Base-by-base conservation (phyloP, 2,329 filamentous ascomycete genomes). In the Lecanoromycetidae sp. region DNA sequence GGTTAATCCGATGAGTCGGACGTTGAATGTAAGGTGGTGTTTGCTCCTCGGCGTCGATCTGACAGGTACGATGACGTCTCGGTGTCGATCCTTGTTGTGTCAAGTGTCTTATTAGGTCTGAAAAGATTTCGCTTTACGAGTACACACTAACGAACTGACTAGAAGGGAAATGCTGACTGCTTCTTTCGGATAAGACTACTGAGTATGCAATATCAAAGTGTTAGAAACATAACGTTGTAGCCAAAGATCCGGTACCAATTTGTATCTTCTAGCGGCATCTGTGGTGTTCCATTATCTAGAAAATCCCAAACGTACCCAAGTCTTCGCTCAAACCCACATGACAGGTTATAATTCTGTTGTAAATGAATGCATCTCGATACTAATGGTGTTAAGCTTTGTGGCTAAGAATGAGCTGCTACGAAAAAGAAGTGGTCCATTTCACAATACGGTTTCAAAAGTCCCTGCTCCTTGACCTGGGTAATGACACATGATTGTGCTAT, bases 261-360 rank as follows among this genome's bases (percentile, higher is more conserved):
- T 40, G 22, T 17, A 27, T 27, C n/a, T 50, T 50, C 48, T 50
- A 46, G 42, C 32, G 25, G 22, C 29, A 19, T 50, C 48, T 46
- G 27, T 32, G n/a, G 15, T 30, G 27, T 50, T 50, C 48, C 30
- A 50, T 41, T 5, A 22, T 29, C 13, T 13, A 29, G 25, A 26
- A 15, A n/a, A n/a, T 39, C 27, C 10, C 22, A 17, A 13, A n/a
- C n/a, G n/a, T 8, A n/a, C 19, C 23, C 15, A 27, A 17, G 37
- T n/a, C 10, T 23, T 10, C 19, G 8, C 35, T 37, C 19, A 37
- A 37, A n/a, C 19, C 12, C 19, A n/a, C n/a, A n/a, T n/a, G n/a
- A n/a, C n/a, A n/a, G n/a, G n/a, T n/a, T n/a, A n/a, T n/a, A n/a
- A n/a, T n/a, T n/a, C n/a, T n/a, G n/a, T n/a, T n/a, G n/a, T n/a